A percentile compares a stretch with the other conserved stretches of the same genome.
phyloP scores from a whole-genome alignment of 345 rosid genomes.

The Moringa oleifera region DNA sequence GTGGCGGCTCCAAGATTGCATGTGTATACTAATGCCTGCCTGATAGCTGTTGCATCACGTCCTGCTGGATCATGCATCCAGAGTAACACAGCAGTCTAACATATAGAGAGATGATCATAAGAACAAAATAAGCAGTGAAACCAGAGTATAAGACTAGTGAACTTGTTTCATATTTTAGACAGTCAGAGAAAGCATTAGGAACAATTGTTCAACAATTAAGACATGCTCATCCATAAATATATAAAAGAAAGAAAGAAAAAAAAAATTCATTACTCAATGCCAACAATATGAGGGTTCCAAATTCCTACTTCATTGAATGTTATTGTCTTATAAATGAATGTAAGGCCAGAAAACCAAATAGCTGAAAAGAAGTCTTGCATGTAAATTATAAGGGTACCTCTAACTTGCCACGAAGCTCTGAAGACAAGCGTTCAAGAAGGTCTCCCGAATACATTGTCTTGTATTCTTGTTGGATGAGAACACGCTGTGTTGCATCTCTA shows the following conservation, averaged over 20 bases:
- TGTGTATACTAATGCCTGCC: conserved; percentile 21
- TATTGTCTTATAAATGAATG: neutral
- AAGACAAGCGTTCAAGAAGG: conserved; percentile 38
- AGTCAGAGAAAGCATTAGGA: no score
- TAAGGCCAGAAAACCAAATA: neutral
- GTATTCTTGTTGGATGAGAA: conserved; percentile 53
- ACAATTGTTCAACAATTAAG: no score
- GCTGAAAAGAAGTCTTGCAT: neutral
- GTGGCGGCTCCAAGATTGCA: conserved; percentile 33
- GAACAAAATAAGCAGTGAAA: neutral
- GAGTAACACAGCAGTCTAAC: conserved; percentile 51
- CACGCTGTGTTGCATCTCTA: conserved; percentile 56
- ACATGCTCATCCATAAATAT: no score
- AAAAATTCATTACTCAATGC: no score
- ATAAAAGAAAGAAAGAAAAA: no score
- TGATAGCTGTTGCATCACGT: conserved; percentile 52
- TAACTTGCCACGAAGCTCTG: conserved; percentile 55
- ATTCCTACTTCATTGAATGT: neutral
- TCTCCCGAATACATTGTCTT: conserved; percentile 39
- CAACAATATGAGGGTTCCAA: no score
- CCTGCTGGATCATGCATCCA: conserved; percentile 69
- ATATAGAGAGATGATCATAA: conserved; percentile 6
- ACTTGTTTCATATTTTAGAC: no score
- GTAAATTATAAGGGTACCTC: conserved; percentile 37
- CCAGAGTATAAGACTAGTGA: no score